Conservation (phyloP, 2,329 filamentous ascomycete genomes). For the Paraconiothyrium sp. region DNA sequence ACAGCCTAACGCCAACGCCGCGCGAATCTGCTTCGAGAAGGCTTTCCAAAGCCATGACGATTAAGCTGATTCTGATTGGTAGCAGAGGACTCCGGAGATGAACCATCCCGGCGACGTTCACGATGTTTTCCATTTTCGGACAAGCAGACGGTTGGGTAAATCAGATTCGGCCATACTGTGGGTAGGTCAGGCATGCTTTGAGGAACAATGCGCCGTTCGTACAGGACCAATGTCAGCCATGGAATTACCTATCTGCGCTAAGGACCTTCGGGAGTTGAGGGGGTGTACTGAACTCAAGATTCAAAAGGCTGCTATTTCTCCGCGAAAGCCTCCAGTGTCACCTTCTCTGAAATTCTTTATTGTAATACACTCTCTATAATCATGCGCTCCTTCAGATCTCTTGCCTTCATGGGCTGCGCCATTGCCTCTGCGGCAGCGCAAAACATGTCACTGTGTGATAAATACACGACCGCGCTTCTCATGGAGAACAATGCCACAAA, state of each 20-base stretch:
- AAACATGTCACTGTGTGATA: conserved; percentile 67
- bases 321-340: neutral
- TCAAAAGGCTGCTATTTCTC: neutral
- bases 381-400: conserved; percentile 18
- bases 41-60: neutral
- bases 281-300: neutral
- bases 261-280: neutral
- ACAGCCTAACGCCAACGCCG: neutral
- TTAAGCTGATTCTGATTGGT: neutral
- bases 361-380: neutral
- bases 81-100: neutral
- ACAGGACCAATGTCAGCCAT: neutral
- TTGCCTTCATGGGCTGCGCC: conserved; percentile 15
- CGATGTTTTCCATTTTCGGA: neutral
- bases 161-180: neutral
- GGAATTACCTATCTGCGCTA: neutral
- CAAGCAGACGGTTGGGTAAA: neutral
- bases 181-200: neutral
- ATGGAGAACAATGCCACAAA: conserved; percentile 68
- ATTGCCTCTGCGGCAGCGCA: conserved; percentile 18
- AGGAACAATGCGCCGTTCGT: neutral
- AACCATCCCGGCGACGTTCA: neutral
- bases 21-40: neutral
- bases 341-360: neutral
- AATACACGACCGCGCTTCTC: conserved; percentile 69